A percentile compares a stretch with the other conserved stretches of the same genome.
Evolutionary conservation across 2,329 filamentous ascomycete genomes (phyloP).

Genomic region (Pyricularia pennisetigena): DNA sequence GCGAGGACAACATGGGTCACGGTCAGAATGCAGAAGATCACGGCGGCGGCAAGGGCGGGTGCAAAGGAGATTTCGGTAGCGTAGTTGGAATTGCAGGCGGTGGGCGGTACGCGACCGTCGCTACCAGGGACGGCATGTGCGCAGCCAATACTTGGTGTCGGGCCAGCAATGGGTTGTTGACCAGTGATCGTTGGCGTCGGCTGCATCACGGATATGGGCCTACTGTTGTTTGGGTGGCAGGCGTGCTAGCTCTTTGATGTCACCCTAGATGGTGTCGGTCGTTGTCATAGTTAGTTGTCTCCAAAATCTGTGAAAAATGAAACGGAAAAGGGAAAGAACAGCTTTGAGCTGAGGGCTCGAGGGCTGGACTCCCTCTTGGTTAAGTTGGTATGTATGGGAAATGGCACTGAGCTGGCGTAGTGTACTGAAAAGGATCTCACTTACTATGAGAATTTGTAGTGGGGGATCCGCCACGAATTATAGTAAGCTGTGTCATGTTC

Average conservation of each 20-base stretch:
- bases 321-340: not conserved
- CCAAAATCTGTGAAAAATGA: not conserved
- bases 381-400: not conserved
- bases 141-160: not conserved
- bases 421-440: not conserved
- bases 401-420: not conserved
- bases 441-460: not conserved
- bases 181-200: not conserved
- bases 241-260: not conserved
- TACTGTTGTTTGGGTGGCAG: not conserved
- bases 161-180: not conserved
- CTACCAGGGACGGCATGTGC: constrained; percentile 8
- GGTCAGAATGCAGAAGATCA: constrained; percentile 16
- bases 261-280: not conserved
- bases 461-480: not conserved
- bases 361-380: not conserved
- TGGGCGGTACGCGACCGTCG: constrained; percentile 15
- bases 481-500: not conserved
- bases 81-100: constrained; percentile 19
- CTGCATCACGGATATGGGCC: not conserved
- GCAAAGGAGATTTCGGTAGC: constrained; percentile 16
- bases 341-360: not conserved
- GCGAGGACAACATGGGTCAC: constrained; percentile 13
- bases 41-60: constrained; percentile 15
- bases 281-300: not conserved